Evolutionary conservation across 2,329 filamentous ascomycete genomes (phyloP), one percentile per base, ranked within the genome.

Genomic region (Penicillium sp.): DNA sequence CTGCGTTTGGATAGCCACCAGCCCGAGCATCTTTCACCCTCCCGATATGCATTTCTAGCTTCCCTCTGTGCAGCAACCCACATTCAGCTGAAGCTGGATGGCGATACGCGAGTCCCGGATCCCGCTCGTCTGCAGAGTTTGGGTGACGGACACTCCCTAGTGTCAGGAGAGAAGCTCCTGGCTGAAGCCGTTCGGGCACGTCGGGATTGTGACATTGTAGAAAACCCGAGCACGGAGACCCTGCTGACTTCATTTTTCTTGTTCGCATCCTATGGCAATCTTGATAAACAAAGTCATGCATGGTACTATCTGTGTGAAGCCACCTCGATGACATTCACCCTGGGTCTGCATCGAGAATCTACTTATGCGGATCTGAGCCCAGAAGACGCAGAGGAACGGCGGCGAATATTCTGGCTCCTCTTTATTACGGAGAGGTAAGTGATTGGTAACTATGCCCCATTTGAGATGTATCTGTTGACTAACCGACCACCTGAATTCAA

Each of bases 291-390:
- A 73, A 87, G 90, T 64, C 87, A 88, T 73, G 90, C 90, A 1
- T 94, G 91, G 90, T 93, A 88, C 71, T 87, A 92, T 72, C 80
- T 94, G 10, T 87, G 90, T 28, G 91, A 95, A 75, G 89, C 89
- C 6, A 89, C 87, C 1, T 93, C 90, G 6, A 81, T 94, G 75
- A 76, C 75, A 6, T 78, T 80, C 55, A 75, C 76, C 0, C 68
- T 82, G 33, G 74, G 74, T 0, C 70, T 82, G 49, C 76, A 81
- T 62, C 78, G 79, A 11, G 80, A 82, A 64, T 68, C 73, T 1
- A 76, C 74, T 1, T 92, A 91, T 71, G 67, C 82, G 46, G 69
- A 73, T 13, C 60, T 73, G 37, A 68, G 59, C 14, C 76, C 78
- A 4, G 75, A 85, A 19, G 89, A 92, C 60, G 83, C 85, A 1